phyloP scores from a whole-genome alignment of 306 rosid genomes.

The Cicer yamashitae region DNA sequence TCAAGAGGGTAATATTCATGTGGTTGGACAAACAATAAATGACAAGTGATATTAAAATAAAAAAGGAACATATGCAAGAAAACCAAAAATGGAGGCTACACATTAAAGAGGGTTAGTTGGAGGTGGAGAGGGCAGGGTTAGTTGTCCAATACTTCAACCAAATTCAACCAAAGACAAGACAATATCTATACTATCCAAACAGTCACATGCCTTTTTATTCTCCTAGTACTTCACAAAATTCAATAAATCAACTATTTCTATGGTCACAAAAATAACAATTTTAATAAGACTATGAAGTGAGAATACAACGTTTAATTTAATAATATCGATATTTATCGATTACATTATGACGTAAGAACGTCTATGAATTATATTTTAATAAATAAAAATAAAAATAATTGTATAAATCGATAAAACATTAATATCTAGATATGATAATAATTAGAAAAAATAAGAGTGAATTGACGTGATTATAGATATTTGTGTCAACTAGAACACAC shows the following conservation, averaged over 20 bases:
- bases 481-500: too few relatives aligned
- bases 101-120: conserved; percentile 17
- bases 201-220: conserved; percentile 9
- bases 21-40: not conserved
- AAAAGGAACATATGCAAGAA: conserved; percentile 15
- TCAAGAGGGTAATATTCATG: too few relatives aligned
- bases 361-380: too few relatives aligned
- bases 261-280: conserved; percentile 19
- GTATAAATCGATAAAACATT: too few relatives aligned
- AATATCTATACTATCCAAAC: conserved; percentile 25
- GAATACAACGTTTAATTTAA: too few relatives aligned
- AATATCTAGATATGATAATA: too few relatives aligned
- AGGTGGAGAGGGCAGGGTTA: conserved; percentile 21
- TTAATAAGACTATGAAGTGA: too few relatives aligned
- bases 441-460: too few relatives aligned
- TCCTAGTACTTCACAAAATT: not conserved
- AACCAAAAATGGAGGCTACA: conserved; percentile 29
- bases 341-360: too few relatives aligned
- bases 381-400: too few relatives aligned
- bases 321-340: too few relatives aligned
- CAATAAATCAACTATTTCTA: conserved; percentile 14
- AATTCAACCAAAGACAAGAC: not conserved
- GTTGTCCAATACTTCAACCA: conserved; percentile 38
- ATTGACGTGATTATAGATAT: too few relatives aligned
- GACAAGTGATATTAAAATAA: conserved; percentile 21